Conservation (phyloP, 768 basidiomycete species). For the Exsudoporus frostii region DNA sequence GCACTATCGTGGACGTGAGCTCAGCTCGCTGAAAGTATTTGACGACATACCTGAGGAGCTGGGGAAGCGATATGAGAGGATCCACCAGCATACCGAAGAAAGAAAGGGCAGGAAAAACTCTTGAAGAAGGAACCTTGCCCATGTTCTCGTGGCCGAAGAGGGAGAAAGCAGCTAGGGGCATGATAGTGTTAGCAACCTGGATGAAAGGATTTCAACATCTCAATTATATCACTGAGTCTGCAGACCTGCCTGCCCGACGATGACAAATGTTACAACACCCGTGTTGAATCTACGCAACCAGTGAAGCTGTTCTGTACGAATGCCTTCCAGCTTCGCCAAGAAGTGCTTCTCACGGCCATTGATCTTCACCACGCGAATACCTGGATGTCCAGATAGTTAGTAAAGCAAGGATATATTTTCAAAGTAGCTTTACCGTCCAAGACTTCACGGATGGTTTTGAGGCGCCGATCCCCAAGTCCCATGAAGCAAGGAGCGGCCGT, state of each 20-base stretch:
- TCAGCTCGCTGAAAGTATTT: neutral
- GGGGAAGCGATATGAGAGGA: conserved; percentile 28
- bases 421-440: conserved; percentile 20
- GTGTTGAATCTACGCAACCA: conserved; percentile 26
- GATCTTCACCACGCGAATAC: conserved; percentile 28
- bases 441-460: conserved; percentile 28
- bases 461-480: conserved; percentile 27
- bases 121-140: conserved; percentile 17
- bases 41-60: conserved; percentile 25
- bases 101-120: conserved; percentile 28
- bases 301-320: conserved; percentile 23
- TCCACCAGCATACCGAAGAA: conserved; percentile 33
- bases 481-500: conserved; percentile 29
- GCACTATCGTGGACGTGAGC: conserved; percentile 14
- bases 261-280: conserved; percentile 23
- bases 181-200: conserved; percentile 27
- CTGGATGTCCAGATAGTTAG: conserved; percentile 1
- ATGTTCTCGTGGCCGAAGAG: conserved; percentile 28
- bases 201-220: conserved; percentile 2
- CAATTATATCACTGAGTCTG: neutral
- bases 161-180: conserved; percentile 33
- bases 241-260: conserved; percentile 21
- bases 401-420: neutral
- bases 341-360: conserved; percentile 28
- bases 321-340: conserved; percentile 19